Conservation (phyloP, 495 filamentous ascomycete genomes). For the Penicillium roqueforti region DNA sequence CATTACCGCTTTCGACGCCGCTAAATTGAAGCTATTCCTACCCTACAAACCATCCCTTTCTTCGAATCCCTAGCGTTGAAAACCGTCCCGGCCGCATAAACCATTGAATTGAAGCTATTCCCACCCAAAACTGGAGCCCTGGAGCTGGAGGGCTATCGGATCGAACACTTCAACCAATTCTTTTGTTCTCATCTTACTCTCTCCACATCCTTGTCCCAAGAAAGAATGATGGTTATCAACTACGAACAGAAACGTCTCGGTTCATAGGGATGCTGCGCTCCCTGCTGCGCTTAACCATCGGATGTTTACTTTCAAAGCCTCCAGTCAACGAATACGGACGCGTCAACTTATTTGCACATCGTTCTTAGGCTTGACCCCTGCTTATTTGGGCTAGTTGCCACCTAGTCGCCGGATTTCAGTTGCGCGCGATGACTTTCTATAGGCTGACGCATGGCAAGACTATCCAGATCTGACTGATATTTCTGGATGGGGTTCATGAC, state of each 20-base stretch:
- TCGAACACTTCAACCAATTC: too few relatives aligned
- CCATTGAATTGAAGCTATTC: too few relatives aligned
- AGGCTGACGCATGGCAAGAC: constrained; percentile 6
- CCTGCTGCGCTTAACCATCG: not conserved
- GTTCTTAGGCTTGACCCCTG: constrained; percentile 1
- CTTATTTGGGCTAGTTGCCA: not conserved
- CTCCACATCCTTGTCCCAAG: not conserved
- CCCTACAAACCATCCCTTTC: too few relatives aligned
- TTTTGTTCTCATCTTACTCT: too few relatives aligned
- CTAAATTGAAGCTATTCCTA: too few relatives aligned
- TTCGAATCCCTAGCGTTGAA: too few relatives aligned
- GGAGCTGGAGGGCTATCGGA: too few relatives aligned
- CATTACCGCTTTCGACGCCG: too few relatives aligned
- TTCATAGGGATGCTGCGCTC: not conserved
- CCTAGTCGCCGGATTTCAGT: not conserved
- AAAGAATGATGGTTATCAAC: not conserved
- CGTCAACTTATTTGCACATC: not conserved
- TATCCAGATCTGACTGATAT: constrained; percentile 1
- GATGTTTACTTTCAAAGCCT: not conserved
- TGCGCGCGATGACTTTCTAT: constrained; percentile 11
- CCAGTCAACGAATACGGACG: not conserved
- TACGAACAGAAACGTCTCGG: not conserved
- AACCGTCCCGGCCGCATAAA: too few relatives aligned
- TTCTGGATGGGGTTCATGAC: constrained; percentile 2
- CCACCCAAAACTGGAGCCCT: too few relatives aligned